Evolutionary conservation across 176 grass and related monocot species (phyloP).

Genomic region (Carex pumila): DNA sequence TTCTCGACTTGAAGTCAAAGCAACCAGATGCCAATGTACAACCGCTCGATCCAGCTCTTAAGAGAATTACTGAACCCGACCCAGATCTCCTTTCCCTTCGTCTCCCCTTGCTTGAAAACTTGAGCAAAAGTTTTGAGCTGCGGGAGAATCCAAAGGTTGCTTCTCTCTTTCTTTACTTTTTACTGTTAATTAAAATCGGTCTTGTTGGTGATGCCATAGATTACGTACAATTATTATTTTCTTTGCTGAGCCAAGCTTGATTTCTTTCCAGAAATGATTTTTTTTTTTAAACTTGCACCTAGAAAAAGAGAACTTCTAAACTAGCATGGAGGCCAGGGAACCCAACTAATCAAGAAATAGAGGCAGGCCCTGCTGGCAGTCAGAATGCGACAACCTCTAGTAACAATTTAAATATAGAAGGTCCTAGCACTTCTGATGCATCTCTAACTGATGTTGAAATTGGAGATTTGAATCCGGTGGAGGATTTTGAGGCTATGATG

Average conservation of each 20-base stretch:
- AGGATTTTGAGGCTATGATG: conserved; percentile 93
- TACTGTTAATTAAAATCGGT: neutral
- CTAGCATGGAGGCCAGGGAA: conserved; percentile 18
- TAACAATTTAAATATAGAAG: conserved; percentile 28
- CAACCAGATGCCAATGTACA: conserved; percentile 64
- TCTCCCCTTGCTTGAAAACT: conserved; percentile 34
- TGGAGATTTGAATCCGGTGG: conserved; percentile 55
- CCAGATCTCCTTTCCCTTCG: conserved; percentile 39
- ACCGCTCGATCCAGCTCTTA: conserved; percentile 56
- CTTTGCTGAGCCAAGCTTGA: neutral
- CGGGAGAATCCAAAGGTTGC: conserved; percentile 88
- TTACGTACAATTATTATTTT: neutral
- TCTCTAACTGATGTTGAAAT: conserved; percentile 25
- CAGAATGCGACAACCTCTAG: conserved; percentile 27
- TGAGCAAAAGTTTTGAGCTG: conserved; percentile 55
- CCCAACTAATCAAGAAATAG: conserved; percentile 36
- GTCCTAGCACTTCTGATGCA: conserved; percentile 21
- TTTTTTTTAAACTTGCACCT: neutral
- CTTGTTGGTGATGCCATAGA: neutral
- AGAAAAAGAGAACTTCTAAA: conserved; percentile 40
- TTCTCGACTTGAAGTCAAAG: conserved; percentile 79
- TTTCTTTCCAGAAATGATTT: neutral
- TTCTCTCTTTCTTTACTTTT: conserved; percentile 19
- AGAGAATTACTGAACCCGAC: conserved; percentile 57
- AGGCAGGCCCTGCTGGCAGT: conserved; percentile 28